A percentile compares a stretch with the other conserved stretches of the same genome.
These are phyloP conservation scores for Amanita subjunquillea DNA, from an alignment of 768 basidiomycete genomes.

Conservation along the genomic window DNA sequence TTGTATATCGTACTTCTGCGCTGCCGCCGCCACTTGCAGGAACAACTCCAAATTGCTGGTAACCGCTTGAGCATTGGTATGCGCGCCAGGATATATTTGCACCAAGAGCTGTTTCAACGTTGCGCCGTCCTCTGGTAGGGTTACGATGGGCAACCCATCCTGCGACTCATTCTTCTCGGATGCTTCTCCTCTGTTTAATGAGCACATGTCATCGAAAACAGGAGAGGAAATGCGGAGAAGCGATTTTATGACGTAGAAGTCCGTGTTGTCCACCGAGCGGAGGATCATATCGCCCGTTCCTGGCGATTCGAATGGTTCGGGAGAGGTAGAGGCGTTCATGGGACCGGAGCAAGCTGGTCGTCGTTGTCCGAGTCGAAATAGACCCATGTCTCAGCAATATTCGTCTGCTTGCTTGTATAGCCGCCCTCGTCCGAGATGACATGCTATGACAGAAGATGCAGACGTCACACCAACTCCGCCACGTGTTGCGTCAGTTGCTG, in stretches of 20 bases:
- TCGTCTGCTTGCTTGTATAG: too few relatives aligned
- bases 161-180: not conserved
- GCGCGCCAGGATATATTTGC: not conserved
- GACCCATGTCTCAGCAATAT: too few relatives aligned
- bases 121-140: not conserved
- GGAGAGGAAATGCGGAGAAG: constrained; percentile 20
- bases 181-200: not conserved
- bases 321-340: not conserved
- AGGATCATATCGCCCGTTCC: constrained; percentile 15
- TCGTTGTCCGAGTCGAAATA: too few relatives aligned
- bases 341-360: too few relatives aligned
- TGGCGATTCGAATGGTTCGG: not conserved
- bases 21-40: not conserved
- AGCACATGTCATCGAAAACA: constrained; percentile 5
- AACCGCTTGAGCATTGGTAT: too few relatives aligned
- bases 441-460: too few relatives aligned
- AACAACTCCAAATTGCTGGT: not conserved
- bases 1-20: not conserved
- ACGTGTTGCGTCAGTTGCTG: too few relatives aligned
- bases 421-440: too few relatives aligned
- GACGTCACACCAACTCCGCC: too few relatives aligned
- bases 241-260: constrained; percentile 18
- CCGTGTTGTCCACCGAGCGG: constrained; percentile 16
- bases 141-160: not conserved
- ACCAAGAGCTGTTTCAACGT: constrained; percentile 6